Percentiles rank a stretch among this genome's conserved stretches.
Conservation (phyloP, 2,329 filamentous ascomycete species). For the Diaporthe sp. region DNA sequence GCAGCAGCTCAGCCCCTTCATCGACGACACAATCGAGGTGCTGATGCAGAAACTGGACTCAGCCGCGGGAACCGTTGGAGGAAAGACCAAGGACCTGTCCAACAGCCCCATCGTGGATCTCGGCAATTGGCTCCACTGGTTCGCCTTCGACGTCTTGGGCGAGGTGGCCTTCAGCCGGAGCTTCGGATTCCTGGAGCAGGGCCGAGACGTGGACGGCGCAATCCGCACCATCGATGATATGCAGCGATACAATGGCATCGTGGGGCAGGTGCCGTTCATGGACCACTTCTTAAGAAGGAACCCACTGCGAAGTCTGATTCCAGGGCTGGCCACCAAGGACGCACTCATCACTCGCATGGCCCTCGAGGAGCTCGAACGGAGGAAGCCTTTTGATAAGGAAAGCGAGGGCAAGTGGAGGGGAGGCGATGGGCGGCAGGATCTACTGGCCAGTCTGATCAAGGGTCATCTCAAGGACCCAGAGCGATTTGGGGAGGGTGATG, state of each 20-base stretch:
- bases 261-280: constrained; percentile 65
- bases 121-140: constrained; percentile 61
- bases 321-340: constrained; percentile 59
- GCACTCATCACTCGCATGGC: constrained; percentile 67
- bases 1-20: constrained; percentile 65
- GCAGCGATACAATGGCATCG: constrained; percentile 66
- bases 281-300: constrained; percentile 64
- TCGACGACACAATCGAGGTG: constrained; percentile 65
- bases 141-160: constrained; percentile 65
- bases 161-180: constrained; percentile 65
- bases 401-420: constrained; percentile 56
- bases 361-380: constrained; percentile 62
- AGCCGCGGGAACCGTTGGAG: constrained; percentile 49
- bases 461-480: constrained; percentile 65
- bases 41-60: constrained; percentile 59
- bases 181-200: constrained; percentile 67
- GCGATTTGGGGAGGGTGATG: constrained; percentile 64
- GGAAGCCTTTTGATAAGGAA: constrained; percentile 62
- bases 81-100: constrained; percentile 41
- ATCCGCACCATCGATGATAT: constrained; percentile 67
- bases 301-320: constrained; percentile 61
- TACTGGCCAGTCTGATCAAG: constrained; percentile 65
- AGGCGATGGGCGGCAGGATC: constrained; percentile 62
- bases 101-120: constrained; percentile 56
- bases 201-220: constrained; percentile 63